Evolutionary conservation across 306 rosid species (phyloP).

Genomic region (Cucurbita moschata): DNA sequence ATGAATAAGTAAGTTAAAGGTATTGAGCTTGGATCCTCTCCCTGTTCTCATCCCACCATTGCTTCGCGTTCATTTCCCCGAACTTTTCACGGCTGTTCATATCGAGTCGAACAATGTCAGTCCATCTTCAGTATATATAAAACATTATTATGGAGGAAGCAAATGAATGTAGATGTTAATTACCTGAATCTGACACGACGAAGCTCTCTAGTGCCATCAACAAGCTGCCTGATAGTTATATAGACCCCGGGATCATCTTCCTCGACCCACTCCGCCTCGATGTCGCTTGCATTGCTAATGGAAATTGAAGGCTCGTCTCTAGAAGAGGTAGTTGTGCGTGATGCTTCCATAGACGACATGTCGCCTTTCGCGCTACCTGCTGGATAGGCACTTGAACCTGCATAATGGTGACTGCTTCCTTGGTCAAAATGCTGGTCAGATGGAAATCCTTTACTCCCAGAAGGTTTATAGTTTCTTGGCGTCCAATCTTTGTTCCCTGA

Average conservation of each 20-base stretch:
- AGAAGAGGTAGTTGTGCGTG: constrained; percentile 73
- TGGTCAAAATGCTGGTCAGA: constrained; percentile 9
- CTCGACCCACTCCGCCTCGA: constrained; percentile 75
- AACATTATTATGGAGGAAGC: background rate
- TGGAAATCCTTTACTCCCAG: constrained; percentile 9
- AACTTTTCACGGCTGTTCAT: constrained; percentile 65
- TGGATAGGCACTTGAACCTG: constrained; percentile 16
- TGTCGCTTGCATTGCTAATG: constrained; percentile 57
- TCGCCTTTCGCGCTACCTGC: constrained; percentile 12
- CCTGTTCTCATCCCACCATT: constrained; percentile 87
- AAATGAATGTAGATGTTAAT: background rate
- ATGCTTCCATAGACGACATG: constrained; percentile 37
- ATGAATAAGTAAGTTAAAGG: constrained; percentile 26
- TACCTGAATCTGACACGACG: constrained; percentile 94
- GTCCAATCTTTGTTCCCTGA: constrained; percentile 8
- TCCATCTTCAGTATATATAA: background rate
- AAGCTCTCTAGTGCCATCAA: constrained; percentile 73
- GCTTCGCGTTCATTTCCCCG: constrained; percentile 58
- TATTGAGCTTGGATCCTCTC: constrained; percentile 77
- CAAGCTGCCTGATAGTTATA: constrained; percentile 57
- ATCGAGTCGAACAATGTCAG: background rate
- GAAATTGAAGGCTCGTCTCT: constrained; percentile 59
- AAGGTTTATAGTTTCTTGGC: constrained; percentile 6
- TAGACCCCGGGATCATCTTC: constrained; percentile 85
- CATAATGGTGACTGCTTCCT: constrained; percentile 2